phyloP scores from a whole-genome alignment of 805 yeast genomes.

The Blastobotrys americana region DNA sequence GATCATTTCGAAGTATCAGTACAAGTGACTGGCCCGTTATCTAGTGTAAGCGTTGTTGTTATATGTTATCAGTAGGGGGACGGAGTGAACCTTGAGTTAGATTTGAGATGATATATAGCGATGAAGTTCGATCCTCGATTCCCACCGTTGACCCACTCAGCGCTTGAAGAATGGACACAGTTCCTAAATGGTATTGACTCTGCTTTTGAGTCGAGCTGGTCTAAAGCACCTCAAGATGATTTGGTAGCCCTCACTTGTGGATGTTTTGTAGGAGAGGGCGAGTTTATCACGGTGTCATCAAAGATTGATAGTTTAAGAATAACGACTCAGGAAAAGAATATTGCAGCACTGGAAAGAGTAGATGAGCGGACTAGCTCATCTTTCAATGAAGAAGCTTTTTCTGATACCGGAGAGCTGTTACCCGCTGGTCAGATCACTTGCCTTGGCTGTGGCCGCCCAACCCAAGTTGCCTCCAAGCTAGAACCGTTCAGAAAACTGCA shows the following conservation, averaged over 20 bases:
- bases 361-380: no score
- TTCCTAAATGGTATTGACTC: slow-evolving; percentile 15
- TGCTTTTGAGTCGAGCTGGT: slow-evolving; percentile 5
- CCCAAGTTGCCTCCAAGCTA: background rate
- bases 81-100: no score
- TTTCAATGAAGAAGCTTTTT: no score
- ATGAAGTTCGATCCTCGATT: background rate
- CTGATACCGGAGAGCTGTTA: no score
- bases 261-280: slow-evolving; percentile 14
- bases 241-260: slow-evolving; percentile 15
- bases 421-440: background rate
- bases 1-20: no score
- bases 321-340: no score
- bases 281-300: background rate
- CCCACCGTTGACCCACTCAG: background rate
- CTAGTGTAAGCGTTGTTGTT: no score
- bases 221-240: slow-evolving; percentile 8
- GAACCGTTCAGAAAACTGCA: slow-evolving; percentile 1
- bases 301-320: background rate
- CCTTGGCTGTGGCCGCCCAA: background rate
- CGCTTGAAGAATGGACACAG: slow-evolving; percentile 14
- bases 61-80: no score
- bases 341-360: no score
- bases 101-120: no score
- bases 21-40: no score